phyloP scores from a whole-genome alignment of 768 basidiomycete genomes.

The Trametes punicea region DNA sequence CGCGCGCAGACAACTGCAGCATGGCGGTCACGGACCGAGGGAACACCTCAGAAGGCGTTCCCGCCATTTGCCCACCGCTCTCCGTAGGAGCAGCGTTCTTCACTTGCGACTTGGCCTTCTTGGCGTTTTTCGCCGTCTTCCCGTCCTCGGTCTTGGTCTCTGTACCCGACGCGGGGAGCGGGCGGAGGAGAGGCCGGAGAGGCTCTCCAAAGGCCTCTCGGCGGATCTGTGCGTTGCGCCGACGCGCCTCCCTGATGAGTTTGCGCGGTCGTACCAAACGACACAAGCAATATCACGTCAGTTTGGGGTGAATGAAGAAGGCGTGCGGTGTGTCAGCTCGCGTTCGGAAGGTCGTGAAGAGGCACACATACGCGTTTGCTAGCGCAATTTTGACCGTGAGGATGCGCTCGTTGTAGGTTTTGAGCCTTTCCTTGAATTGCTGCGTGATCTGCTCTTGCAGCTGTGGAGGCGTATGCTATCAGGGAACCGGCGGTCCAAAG shows the following conservation, averaged over 20 bases:
- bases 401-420: slow-evolving; percentile 42
- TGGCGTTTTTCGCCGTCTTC: neutral
- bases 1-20: slow-evolving; percentile 41
- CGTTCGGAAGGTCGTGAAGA: neutral
- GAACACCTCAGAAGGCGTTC: slow-evolving; percentile 31
- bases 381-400: slow-evolving; percentile 42
- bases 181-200: slow-evolving; percentile 49
- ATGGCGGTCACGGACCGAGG: slow-evolving; percentile 45
- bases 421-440: slow-evolving; percentile 38
- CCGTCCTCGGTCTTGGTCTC: neutral
- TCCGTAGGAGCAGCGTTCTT: no score
- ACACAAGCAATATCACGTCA: no score
- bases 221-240: slow-evolving; percentile 38
- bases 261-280: no score
- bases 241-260: slow-evolving; percentile 50
- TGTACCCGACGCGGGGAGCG: slow-evolving; percentile 31
- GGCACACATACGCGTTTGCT: slow-evolving; percentile 43
- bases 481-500: no score
- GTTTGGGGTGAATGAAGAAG: no score
- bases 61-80: neutral
- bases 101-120: no score
- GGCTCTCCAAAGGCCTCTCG: slow-evolving; percentile 39
- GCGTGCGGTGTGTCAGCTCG: no score
- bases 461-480: slow-evolving; percentile 27
- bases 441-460: slow-evolving; percentile 42